Base-by-base conservation (phyloP, 2,329 filamentous ascomycete species). In the Aspergillus sp. region DNA sequence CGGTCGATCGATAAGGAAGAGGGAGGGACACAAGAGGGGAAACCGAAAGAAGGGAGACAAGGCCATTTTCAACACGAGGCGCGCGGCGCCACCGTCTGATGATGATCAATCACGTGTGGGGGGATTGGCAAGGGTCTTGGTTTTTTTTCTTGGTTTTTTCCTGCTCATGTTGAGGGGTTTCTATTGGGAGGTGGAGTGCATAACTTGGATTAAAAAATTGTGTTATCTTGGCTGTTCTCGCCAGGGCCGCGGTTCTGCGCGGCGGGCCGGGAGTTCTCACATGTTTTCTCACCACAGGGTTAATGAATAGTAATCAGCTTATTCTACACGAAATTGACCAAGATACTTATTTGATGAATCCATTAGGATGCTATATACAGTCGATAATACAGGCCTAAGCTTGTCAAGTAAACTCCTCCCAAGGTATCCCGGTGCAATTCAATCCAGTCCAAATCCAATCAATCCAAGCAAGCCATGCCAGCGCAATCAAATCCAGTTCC, bases 341-440 rank as follows among this genome's bases (percentile, higher is more conserved):
- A 41, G 5, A 11, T 41, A 13, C 15, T 41, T 13, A 15, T 13
- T 41, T 4, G 11, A 41, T 41, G 15, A 38, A 41, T 41, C 34
- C 34, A 41, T 41, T 41, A 15, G 34, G 34, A 41, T 41, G 34
- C 34, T 41, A 41, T 41, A 41, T 41, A 41, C 34, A 41, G 13
- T 41, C 34, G 15, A 41, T 41, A 41, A 41, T 41, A 41, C 34
- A 41, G 13, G 34, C 34, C 34, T 41, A 13, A 15, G 34, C 34
- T 41, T 41, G 34, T 41, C 9, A 41, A 41, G 34, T 41, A 41
- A 41, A 41, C 34, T 41, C 34, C 34, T 41, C 34, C 34, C 34
- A 41, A 41, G 34, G 34, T 41, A 41, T 41, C 25, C 53, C 60
- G 43, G 46, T 50, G 31, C 57, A 54, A 41, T 41, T 38, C 54